Conservation (phyloP, 768 basidiomycete genomes). For the Rhodosporidiobolus sp. region DNA sequence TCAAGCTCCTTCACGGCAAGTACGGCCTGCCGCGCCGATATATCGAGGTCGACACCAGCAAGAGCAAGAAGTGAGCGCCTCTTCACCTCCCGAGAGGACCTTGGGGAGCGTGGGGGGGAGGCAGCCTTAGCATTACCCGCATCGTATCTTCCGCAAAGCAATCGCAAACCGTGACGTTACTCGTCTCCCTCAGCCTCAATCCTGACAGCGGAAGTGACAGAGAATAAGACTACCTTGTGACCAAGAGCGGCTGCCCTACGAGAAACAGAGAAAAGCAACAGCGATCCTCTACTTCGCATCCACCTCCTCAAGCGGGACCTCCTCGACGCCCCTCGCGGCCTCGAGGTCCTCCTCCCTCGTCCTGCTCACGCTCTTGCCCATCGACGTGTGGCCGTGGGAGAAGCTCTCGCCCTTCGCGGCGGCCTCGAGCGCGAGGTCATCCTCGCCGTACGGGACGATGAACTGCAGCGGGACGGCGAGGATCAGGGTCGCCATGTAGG, state of each 20-base stretch:
- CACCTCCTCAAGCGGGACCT: neutral
- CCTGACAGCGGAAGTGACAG: too few relatives aligned
- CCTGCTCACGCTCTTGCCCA: neutral
- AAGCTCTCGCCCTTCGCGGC: neutral
- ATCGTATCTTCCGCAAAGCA: neutral
- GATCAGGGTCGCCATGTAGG: slow-evolving; percentile 62
- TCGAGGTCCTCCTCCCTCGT: neutral
- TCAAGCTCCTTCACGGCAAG: slow-evolving; percentile 6
- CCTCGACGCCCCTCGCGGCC: neutral
- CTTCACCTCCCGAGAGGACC: too few relatives aligned
- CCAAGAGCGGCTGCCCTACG: too few relatives aligned
- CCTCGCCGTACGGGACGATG: slow-evolving; percentile 53
- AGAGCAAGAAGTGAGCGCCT: slow-evolving; percentile 13
- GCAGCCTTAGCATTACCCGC: too few relatives aligned
- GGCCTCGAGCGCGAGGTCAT: neutral
- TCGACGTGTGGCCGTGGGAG: neutral
- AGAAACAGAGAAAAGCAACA: neutral
- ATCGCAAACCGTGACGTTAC: neutral
- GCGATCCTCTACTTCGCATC: slow-evolving; percentile 1
- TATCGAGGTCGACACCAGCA: slow-evolving; percentile 30
- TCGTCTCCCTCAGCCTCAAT: neutral
- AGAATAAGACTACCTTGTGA: too few relatives aligned
- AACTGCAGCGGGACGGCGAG: slow-evolving; percentile 61
- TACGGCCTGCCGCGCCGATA: slow-evolving; percentile 22
- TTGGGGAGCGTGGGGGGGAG: too few relatives aligned